Base-by-base conservation (phyloP, 441 rosid genomes). In the Melastoma candidum region DNA sequence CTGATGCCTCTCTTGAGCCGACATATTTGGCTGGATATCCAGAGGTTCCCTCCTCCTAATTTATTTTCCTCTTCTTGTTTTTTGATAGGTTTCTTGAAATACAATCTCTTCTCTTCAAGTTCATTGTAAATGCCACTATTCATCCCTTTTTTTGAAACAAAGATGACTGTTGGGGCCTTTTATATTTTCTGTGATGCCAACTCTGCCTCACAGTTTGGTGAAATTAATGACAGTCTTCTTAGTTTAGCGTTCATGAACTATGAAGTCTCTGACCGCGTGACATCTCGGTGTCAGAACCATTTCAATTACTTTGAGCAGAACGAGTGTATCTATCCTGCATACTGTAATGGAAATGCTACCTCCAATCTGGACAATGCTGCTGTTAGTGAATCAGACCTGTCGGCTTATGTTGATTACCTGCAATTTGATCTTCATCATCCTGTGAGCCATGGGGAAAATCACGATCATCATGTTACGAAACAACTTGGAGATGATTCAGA, bases 371-470 rank as follows among this genome's bases (percentile, higher is more conserved):
- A 72, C 17, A 68, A 66, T 64, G 48, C 69, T 25, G 62, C 46
- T n/a, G 46, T 68, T 51, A 58, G 69, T 58, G 51, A 68, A 59
- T 55, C 71, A 1, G 82, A 78, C 59, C 58, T 70, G 72, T 63
- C 74, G 52, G 61, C 74, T 41, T 82, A 68, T 59, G 57, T 75
- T 29, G 85, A 78, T 52, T 78, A 61, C 64, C 73, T 69, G 54
- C 70, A 69, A 48, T 74, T 79, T 59, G 71, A 69, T 60, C 52
- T 71, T 17, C 76, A 64, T 59, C 78, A 81, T 57, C 82, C 67
- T 47, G 61, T 79, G 56, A 63, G 71, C 54, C 73, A 65, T 41
- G 80, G 57, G 59, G 59, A 57, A 41, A 69, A 56, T 26, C 8
- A 61, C 53, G 74, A 70, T 65, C 58, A 65, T 46, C 60, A 60